A percentile compares a stretch with the other conserved stretches of the same genome.
Evolutionary conservation across 2,329 filamentous ascomycete genomes (phyloP).

Genomic region (Chrysosporium queenslandicum): DNA sequence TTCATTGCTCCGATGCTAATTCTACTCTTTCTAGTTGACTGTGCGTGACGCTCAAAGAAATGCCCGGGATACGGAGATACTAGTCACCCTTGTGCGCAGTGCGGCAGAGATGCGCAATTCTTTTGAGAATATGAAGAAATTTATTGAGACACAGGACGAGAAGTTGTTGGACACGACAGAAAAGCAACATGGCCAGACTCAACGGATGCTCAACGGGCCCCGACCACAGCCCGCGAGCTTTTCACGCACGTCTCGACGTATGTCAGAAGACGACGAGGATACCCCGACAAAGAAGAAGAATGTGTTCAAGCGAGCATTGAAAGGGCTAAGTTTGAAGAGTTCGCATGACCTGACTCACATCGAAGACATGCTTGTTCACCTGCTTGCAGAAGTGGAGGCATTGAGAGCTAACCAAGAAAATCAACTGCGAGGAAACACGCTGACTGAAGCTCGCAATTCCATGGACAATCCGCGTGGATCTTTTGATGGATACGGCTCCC

Average conservation of each 20-base stretch:
- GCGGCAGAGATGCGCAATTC: slow-evolving; percentile 95
- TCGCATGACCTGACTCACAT: slow-evolving; percentile 80
- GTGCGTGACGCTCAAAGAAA: slow-evolving; percentile 94
- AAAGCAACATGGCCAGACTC: slow-evolving; percentile 75
- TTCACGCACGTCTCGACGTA: slow-evolving; percentile 47
- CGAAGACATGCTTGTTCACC: slow-evolving; percentile 81
- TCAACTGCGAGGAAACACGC: slow-evolving; percentile 21
- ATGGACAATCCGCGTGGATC: slow-evolving; percentile 47
- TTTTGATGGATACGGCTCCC: slow-evolving; percentile 22
- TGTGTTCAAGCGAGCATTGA: slow-evolving; percentile 87
- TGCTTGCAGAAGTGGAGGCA: slow-evolving; percentile 83
- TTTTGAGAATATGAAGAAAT: slow-evolving; percentile 88
- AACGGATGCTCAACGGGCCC: slow-evolving; percentile 74
- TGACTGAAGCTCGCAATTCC: slow-evolving; percentile 50
- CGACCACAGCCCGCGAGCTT: slow-evolving; percentile 64
- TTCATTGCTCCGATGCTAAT: slow-evolving; percentile 22
- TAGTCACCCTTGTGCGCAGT: slow-evolving; percentile 85
- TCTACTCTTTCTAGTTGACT: slow-evolving; percentile 54
- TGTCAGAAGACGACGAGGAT: slow-evolving; percentile 47
- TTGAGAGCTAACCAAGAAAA: slow-evolving; percentile 52
- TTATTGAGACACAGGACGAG: slow-evolving; percentile 82
- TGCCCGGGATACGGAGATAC: slow-evolving; percentile 89
- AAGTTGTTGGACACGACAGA: slow-evolving; percentile 80
- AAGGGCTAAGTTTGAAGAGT: slow-evolving; percentile 78
- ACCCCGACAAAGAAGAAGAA: slow-evolving; percentile 71